Evolutionary conservation across 352 stramenopile genomes (phyloP), one percentile per base, ranked within the genome.

Genomic region (Phytophthora quininea): DNA sequence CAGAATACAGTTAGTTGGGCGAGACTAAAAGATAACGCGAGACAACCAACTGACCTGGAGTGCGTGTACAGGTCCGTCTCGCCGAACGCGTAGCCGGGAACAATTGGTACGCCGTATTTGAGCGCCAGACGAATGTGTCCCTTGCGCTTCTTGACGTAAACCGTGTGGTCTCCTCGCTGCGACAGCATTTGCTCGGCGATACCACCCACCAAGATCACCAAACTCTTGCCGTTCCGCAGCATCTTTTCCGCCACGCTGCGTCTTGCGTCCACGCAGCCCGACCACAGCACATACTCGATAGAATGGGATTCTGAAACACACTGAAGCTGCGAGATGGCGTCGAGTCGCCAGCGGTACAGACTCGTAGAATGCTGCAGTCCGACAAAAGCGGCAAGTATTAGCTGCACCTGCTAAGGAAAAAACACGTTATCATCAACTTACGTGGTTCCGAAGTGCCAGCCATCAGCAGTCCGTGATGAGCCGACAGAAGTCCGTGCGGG

Each of bases 141-240:
- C 62, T 95, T 96, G 67, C 88, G 83, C 51, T 92, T 84, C 60
- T 89, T 88, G 57, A 84, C 79, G 71, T 92, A 93, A 52, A 96
- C 79, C 30, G 76, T 84, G 43, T 96, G 88, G 45, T 94, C 78
- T 35, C 82, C 78, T 14, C 73, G 74, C 56, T 90, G 65, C 45
- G 86, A 87, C 24, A 94, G 62, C 86, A 96, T 92, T 69, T 96
- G 86, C 80, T 96, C 88, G 14, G 82, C 67, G 69, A 93, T 93
- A 33, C 86, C 86, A 3, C 88, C 86, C 40, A 96, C 84, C 14
- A 94, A 54, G 38, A 95, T 96, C 27, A 92, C 84, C 46, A 93
- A 61, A 62, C 83, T 93, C 71, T 92, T 91, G 51, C 79, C 85
- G 52, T 82, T 78, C 19, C 67, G 70, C 33, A 94, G 77, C 60